Evolutionary conservation across 495 filamentous ascomycete species (phyloP), one percentile per base, ranked within the genome.

Genomic region (Penicillium mononematosum): DNA sequence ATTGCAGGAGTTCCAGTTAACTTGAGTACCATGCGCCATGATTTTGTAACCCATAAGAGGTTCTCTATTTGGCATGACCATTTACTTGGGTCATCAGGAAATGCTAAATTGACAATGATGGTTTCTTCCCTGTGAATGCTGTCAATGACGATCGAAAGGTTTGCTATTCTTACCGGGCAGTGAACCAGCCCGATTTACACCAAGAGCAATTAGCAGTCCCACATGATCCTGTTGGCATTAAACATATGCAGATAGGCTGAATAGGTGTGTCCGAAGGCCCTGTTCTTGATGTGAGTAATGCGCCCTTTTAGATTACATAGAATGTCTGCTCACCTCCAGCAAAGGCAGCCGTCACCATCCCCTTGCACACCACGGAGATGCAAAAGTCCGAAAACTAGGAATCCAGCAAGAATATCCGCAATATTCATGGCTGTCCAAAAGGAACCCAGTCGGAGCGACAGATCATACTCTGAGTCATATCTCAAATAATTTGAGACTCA

Each of bases 11-110:
- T 68, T 76, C 68, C 70, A 73, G 16, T 56, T 65, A 7, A 72
- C 74, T 53, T 74, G 71, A n/a, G 69, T 65, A 27, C 71, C 62
- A 55, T 75, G 72, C 31, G 72, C 68, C 58, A 52, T 45, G n/a
- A 29, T 45, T 29, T 16, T 10, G 43, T 20, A 7, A 59, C 36
- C 16, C 22, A 29, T 79, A 9, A 88, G 72, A 1, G 75, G 75
- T 58, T 85, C 72, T 0, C 76, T 72, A 58, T 85, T 87, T 65
- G 87, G 80, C 83, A 86, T 87, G 48, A 63, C 20, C 84, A 82
- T 68, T 90, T 90, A 50, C 78, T 82, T 0, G 89, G 89, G 61
- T 91, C 88, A 36, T 91, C 89, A 5, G 87, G 81, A 25, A 91
- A 71, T 4, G 90, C 78, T 4, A 89, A 81, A 56, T 89, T 92